phyloP scores from a whole-genome alignment of 1,139 yeast genomes.

The Candida pseudoviswanathii region DNA sequence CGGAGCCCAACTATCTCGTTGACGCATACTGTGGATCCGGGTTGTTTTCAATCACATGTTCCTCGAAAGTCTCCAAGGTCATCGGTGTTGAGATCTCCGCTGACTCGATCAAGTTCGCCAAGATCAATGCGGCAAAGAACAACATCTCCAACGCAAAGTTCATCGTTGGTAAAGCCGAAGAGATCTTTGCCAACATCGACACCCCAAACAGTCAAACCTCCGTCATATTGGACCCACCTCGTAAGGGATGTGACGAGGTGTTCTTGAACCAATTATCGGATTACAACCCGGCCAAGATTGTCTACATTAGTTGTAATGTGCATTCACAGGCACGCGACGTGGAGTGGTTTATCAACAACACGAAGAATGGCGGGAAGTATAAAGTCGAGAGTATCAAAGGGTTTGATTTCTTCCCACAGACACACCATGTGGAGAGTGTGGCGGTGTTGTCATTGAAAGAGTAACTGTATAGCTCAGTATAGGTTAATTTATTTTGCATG shows the following conservation, averaged over 20 bases:
- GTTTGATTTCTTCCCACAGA: conserved; percentile 96
- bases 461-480: no score
- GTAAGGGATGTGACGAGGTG: conserved; percentile 92
- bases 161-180: conserved; percentile 90
- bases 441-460: conserved; percentile 61
- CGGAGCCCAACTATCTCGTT: conserved; percentile 64
- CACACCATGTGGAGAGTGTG: conserved; percentile 95
- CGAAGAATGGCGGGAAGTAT: conserved; percentile 64
- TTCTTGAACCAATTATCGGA: conserved; percentile 83
- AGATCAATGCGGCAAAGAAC: conserved; percentile 75
- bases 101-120: conserved; percentile 87
- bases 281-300: conserved; percentile 82
- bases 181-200: conserved; percentile 77
- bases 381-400: conserved; percentile 83
- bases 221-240: conserved; percentile 93
- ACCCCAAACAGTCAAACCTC: conserved; percentile 74
- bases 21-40: conserved; percentile 99
- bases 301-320: conserved; percentile 94
- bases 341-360: conserved; percentile 74
- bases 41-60: conserved; percentile 83
- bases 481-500: no score
- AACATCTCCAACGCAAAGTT: conserved; percentile 76
- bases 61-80: conserved; percentile 75
- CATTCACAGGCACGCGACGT: conserved; percentile 96
- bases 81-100: conserved; percentile 95